phyloP scores from a whole-genome alignment of 2,329 filamentous ascomycete species.

The Paecilomyces sp. region DNA sequence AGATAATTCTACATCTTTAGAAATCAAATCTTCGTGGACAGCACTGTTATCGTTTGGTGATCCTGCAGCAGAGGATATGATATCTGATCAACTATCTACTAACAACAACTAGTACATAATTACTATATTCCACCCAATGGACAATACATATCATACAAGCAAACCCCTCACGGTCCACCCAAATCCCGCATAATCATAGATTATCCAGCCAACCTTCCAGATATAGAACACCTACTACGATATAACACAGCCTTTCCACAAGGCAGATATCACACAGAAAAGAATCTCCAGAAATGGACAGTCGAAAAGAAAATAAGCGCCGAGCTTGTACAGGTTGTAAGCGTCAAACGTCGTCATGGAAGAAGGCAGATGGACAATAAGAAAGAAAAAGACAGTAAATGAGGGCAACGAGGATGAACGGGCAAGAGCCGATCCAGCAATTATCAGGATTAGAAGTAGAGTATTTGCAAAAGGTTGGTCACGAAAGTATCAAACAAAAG shows the following conservation, averaged over 20 bases:
- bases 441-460: not conserved
- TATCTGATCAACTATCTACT: not conserved
- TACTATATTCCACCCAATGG: not conserved
- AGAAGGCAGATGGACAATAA: not conserved
- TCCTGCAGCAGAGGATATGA: not conserved
- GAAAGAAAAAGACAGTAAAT: slow-evolving; percentile 1
- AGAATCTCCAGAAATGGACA: not conserved
- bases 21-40: too few species aligned
- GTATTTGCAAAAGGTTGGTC: not conserved
- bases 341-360: not conserved
- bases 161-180: not conserved
- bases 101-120: too few species aligned
- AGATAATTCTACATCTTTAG: too few species aligned
- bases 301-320: not conserved
- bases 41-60: not conserved
- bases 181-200: not conserved
- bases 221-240: not conserved
- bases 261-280: not conserved
- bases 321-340: not conserved
- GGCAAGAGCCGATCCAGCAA: not conserved
- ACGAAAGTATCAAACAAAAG: not conserved
- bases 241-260: not conserved
- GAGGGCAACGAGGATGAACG: not conserved
- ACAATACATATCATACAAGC: not conserved
- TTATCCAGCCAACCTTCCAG: not conserved